Conservation (phyloP, 345 rosid genomes). For the Gossypium thurberi region DNA sequence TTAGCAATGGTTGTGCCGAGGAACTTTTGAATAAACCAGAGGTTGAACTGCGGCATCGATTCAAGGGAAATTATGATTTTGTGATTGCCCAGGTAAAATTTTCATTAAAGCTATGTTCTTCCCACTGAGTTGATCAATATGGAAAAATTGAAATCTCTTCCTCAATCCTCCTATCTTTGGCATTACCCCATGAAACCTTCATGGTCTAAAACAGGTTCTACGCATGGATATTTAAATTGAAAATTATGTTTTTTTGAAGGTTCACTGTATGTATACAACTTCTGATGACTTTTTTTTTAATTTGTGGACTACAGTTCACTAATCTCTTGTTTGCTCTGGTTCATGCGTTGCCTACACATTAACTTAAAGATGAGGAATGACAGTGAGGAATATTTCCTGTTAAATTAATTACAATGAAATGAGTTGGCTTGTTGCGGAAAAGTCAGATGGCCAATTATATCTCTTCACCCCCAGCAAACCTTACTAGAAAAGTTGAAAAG, state of each 20-base stretch:
- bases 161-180: background rate
- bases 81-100: constrained; percentile 64
- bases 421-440: background rate
- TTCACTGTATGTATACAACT: background rate
- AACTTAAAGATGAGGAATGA: background rate
- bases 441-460: background rate
- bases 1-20: constrained; percentile 67
- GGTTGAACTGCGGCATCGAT: constrained; percentile 43
- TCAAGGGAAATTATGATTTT: constrained; percentile 76
- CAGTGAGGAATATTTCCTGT: background rate
- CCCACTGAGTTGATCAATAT: background rate
- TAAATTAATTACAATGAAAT: background rate
- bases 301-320: background rate
- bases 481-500: background rate
- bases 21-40: constrained; percentile 41
- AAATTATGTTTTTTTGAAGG: background rate
- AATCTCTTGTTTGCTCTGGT: background rate
- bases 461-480: background rate
- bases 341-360: background rate
- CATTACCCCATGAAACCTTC: background rate
- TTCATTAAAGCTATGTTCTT: background rate
- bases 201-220: background rate
- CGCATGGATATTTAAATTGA: background rate
- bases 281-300: background rate
- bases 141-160: background rate